These are phyloP conservation scores for Magnusiomyces paraingens DNA, from an alignment of 1,139 yeast genomes.

Conservation along the genomic window DNA sequence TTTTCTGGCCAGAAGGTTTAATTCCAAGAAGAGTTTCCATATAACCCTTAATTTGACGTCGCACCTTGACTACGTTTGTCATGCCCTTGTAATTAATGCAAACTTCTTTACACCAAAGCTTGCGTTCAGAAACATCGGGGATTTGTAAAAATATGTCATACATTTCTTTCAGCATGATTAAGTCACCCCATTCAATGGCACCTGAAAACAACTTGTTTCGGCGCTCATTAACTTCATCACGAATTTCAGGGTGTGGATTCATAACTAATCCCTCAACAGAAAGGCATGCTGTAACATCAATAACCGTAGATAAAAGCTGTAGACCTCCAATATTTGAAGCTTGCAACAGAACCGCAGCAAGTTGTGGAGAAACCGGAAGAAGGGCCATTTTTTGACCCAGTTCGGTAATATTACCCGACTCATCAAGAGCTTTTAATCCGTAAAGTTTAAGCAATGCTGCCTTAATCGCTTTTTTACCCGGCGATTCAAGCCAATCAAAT, in stretches of 20 bases:
- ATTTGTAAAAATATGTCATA: slow-evolving; percentile 51
- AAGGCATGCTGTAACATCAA: slow-evolving; percentile 86
- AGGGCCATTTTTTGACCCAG: slow-evolving; percentile 82
- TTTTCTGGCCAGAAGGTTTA: not conserved
- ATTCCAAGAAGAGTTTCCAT: slow-evolving; percentile 37
- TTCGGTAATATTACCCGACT: slow-evolving; percentile 64
- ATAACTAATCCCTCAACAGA: slow-evolving; percentile 84
- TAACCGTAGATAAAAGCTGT: slow-evolving; percentile 47
- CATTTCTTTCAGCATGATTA: slow-evolving; percentile 74
- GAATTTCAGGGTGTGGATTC: slow-evolving; percentile 69
- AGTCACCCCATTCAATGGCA: slow-evolving; percentile 72
- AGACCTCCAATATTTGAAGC: slow-evolving; percentile 53
- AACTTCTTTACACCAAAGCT: slow-evolving; percentile 77
- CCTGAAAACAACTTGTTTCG: slow-evolving; percentile 49
- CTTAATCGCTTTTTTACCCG: slow-evolving; percentile 69
- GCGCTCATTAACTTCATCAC: slow-evolving; percentile 68
- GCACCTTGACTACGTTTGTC: slow-evolving; percentile 65
- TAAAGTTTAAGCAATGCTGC: slow-evolving; percentile 75
- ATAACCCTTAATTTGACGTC: slow-evolving; percentile 69
- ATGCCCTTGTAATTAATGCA: slow-evolving; percentile 75
- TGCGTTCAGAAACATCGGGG: slow-evolving; percentile 42
- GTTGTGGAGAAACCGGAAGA: slow-evolving; percentile 83
- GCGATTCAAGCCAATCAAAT: slow-evolving; percentile 93
- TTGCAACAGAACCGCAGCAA: slow-evolving; percentile 76
- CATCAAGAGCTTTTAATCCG: slow-evolving; percentile 72